Base-by-base conservation (phyloP, 2,329 filamentous ascomycete species). In the Sarocladium strictum region DNA sequence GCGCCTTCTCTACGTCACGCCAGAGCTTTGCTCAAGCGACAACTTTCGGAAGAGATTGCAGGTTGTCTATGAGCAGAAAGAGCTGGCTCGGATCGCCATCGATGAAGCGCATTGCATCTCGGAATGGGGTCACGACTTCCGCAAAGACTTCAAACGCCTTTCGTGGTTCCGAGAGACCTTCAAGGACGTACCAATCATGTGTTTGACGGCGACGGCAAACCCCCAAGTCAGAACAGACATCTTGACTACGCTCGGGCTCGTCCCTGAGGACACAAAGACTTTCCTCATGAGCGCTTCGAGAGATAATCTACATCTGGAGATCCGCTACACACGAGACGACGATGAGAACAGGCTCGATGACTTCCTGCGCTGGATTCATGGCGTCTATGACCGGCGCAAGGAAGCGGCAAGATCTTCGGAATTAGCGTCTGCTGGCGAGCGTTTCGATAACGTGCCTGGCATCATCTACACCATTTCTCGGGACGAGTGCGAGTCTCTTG, bases 91-190 rank as follows among this genome's bases (percentile, higher is more conserved):
- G 14, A 83, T 97, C 59, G 93, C 89, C 49, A 85, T 97, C 55
- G 93, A 97, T 65, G 93, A 97, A 72, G 93, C 93, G 2, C 93
- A 97, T 69, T 97, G 93, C 68, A 96, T 97, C 61, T 96, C 90
- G 23, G 92, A 97, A 84, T 97, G 93, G 93, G 93, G 93, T 1
- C 92, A 97, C 67, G 93, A 97, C 69, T 97, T 97, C 67, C 87
- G 93, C n/a, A 89, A 86, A 33, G 89, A 91, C 55, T 97, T 96
- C 71, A 91, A 94, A 65, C 82, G 87, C 19, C 78, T 97, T 6
- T 86, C 83, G 2, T 97, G 90, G 84, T 94, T 97, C 74, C 86
- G 89, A 61, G 78, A 83, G 50, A 84, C 84, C 5, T 91, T 94
- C 60, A 89, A 91, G 0, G 80, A 88, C 55, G 89, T 97, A 0